A percentile compares a stretch with the other conserved stretches of the same genome.
phyloP scores from a whole-genome alignment of 257 asterid genomes.

The Coffea eugenioides region DNA sequence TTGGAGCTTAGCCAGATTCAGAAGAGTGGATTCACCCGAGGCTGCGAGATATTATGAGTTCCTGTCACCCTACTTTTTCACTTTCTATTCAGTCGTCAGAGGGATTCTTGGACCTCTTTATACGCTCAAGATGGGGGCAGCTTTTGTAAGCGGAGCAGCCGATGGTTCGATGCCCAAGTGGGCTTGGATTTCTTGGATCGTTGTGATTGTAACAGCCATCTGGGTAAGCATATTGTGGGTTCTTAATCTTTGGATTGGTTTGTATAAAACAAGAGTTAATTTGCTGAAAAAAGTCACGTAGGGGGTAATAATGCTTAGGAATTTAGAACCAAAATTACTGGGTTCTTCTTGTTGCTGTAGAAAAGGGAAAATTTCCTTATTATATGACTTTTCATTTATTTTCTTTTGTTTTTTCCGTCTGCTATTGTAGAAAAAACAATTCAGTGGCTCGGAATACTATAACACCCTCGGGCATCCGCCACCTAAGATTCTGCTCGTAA shows the following conservation, averaged over 20 bases:
- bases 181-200: conserved; percentile 78
- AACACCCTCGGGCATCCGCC: background rate
- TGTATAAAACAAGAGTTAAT: conserved; percentile 37
- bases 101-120: conserved; percentile 66
- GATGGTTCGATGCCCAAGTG: conserved; percentile 49
- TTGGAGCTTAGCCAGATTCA: conserved; percentile 64
- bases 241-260: conserved; percentile 55
- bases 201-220: conserved; percentile 53
- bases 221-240: conserved; percentile 69
- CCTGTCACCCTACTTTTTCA: conserved; percentile 62
- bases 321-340: background rate
- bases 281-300: conserved; percentile 38
- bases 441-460: background rate
- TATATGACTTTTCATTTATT: background rate
- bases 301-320: background rate
- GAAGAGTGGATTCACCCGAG: conserved; percentile 36
- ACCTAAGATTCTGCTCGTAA: background rate
- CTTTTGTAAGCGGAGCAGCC: conserved; percentile 27
- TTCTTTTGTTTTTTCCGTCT: background rate
- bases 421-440: background rate
- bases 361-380: background rate
- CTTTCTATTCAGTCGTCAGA: conserved; percentile 53
- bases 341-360: background rate
- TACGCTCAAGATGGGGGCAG: conserved; percentile 42
- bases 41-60: conserved; percentile 46